A percentile compares a stretch with the other conserved stretches of the same genome.
phyloP scores from a whole-genome alignment of 163 green algal genomes.

The Chloromonas sp. region DNA sequence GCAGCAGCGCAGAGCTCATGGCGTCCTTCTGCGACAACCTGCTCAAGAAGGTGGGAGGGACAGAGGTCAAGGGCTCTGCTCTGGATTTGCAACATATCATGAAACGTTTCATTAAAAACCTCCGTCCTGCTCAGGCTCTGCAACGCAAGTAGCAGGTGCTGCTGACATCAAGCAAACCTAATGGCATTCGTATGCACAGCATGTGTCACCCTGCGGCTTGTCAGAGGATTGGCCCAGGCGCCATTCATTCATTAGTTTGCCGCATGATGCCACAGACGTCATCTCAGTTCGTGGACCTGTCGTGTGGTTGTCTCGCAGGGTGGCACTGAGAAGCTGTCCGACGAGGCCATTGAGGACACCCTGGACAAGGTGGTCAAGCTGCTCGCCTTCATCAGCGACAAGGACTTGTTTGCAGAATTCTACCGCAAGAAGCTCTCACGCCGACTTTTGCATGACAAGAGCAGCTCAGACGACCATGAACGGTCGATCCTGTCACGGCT shows the following conservation, averaged over 20 bases:
- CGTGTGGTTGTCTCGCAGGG: slow-evolving; percentile 30
- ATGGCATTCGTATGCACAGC: no score
- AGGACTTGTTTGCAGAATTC: slow-evolving; percentile 73
- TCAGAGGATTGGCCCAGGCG: no score
- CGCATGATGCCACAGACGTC: no score
- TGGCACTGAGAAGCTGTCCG: slow-evolving; percentile 86
- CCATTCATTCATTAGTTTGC: no score
- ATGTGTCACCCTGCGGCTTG: no score
- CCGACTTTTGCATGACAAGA: slow-evolving; percentile 65
- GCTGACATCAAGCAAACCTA: no score
- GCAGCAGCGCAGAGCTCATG: slow-evolving; percentile 91
- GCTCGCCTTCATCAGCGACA: slow-evolving; percentile 97
- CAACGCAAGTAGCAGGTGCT: no score
- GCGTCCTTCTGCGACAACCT: slow-evolving; percentile 96
- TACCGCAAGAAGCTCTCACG: slow-evolving; percentile 91
- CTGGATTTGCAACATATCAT: no score
- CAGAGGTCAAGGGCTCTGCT: neutral
- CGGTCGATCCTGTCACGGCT: slow-evolving; percentile 86
- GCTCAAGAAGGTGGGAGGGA: slow-evolving; percentile 76
- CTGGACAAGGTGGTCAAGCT: slow-evolving; percentile 96
- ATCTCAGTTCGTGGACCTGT: no score
- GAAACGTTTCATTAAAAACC: no score
- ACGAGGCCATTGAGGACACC: slow-evolving; percentile 87
- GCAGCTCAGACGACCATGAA: slow-evolving; percentile 89
- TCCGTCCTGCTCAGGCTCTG: no score